Conservation (phyloP, 345 rosid species). For the Bretschneidera sinensis region DNA sequence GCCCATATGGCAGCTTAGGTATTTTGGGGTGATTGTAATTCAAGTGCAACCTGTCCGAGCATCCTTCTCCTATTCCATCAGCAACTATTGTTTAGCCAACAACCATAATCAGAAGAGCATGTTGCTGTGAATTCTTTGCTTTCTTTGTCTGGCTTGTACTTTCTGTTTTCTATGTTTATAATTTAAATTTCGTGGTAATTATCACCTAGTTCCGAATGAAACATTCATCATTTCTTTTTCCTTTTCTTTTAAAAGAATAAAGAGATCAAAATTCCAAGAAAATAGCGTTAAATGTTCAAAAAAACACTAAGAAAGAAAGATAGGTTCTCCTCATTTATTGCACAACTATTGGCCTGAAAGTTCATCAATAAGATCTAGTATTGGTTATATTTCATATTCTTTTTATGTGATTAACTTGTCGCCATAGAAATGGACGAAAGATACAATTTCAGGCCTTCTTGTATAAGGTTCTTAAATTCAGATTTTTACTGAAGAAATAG, state of each 20-base stretch:
- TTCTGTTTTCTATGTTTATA: background rate
- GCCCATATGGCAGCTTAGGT: constrained; percentile 74
- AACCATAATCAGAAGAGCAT: background rate
- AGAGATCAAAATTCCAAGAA: background rate
- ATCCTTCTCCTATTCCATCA: constrained; percentile 63
- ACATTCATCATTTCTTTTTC: background rate
- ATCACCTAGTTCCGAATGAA: background rate
- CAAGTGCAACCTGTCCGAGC: constrained; percentile 56
- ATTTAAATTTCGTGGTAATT: no score
- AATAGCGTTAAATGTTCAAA: no score
- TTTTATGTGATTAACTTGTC: no score
- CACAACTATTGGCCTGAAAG: no score
- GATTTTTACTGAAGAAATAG: no score
- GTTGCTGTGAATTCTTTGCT: background rate
- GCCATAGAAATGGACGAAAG: no score
- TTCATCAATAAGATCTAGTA: no score
- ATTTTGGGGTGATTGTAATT: constrained; percentile 68
- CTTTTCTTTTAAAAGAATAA: background rate
- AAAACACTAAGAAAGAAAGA: no score
- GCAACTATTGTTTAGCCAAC: constrained; percentile 9
- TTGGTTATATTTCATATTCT: no score
- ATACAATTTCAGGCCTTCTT: no score
- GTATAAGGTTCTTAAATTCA: no score
- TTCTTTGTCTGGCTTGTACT: constrained; percentile 1
- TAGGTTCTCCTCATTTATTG: no score